phyloP scores from a whole-genome alignment of 2,329 filamentous ascomycete genomes.

The Aspergillus fischeri region DNA sequence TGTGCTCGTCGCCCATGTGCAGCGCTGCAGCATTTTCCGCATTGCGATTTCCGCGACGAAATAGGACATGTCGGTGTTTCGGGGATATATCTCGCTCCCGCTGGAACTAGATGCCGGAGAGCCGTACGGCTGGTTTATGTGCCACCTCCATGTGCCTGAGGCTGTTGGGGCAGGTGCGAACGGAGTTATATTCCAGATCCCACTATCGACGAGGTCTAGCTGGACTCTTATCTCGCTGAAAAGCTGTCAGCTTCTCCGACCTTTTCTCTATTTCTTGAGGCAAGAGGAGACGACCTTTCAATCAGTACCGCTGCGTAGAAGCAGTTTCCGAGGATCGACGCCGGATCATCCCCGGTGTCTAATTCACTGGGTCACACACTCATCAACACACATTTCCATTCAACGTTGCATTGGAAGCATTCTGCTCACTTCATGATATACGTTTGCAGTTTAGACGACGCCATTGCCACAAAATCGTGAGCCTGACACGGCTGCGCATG shows the following conservation, averaged over 20 bases:
- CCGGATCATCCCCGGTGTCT: too few relatives aligned
- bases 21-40: constrained; percentile 10
- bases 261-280: too few relatives aligned
- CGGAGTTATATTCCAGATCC: constrained; percentile 3
- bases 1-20: too few relatives aligned
- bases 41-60: constrained; percentile 10
- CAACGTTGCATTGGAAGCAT: background rate
- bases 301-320: constrained; percentile 7
- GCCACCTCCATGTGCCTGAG: background rate
- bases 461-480: constrained; percentile 7
- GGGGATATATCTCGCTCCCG: too few relatives aligned
- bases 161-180: background rate
- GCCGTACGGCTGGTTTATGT: too few relatives aligned
- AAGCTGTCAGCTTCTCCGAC: background rate
- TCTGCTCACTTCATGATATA: background rate
- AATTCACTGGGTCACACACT: background rate
- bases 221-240: constrained; percentile 8
- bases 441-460: constrained; percentile 3
- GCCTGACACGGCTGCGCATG: constrained; percentile 2
- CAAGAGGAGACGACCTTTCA: constrained; percentile 2
- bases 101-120: too few relatives aligned
- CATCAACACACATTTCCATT: background rate
- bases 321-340: constrained; percentile 3
- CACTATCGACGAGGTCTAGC: constrained; percentile 5
- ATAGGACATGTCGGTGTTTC: background rate